A percentile compares a stretch with the other conserved stretches of the same genome.
Evolutionary conservation across 192 early-diverging fungal species (phyloP).

Genomic region (Podila epicladia): DNA sequence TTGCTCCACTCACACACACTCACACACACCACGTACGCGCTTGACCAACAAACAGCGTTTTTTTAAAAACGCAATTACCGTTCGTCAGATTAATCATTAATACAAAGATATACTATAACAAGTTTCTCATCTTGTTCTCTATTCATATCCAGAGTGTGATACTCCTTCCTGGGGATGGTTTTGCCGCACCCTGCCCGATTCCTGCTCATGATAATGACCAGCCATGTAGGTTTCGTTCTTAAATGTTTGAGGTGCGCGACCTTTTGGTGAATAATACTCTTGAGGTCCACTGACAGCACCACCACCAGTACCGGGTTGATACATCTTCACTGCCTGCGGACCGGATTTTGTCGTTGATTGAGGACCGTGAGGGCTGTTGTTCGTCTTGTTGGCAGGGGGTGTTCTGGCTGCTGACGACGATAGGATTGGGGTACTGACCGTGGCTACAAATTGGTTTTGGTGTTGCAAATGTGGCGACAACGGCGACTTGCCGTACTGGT

Average conservation of each 20-base stretch:
- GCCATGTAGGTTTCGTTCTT: background rate
- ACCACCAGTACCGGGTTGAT: background rate
- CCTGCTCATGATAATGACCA: background rate
- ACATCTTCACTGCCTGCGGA: conserved; percentile 1
- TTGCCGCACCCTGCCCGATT: conserved; percentile 5
- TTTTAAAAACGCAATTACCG: too few relatives aligned
- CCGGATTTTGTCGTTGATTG: background rate
- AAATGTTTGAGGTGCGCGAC: conserved; percentile 8
- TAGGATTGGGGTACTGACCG: background rate
- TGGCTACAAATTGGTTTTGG: background rate
- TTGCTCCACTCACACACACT: too few relatives aligned
- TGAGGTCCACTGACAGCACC: background rate
- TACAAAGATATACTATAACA: too few relatives aligned
- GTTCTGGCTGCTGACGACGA: background rate
- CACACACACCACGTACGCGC: too few relatives aligned
- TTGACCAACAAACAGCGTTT: too few relatives aligned
- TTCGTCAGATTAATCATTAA: too few relatives aligned
- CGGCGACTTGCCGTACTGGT: too few relatives aligned
- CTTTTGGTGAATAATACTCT: conserved; percentile 5
- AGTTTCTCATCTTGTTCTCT: too few relatives aligned
- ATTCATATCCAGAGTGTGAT: background rate
- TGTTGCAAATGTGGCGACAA: background rate
- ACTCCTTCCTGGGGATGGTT: conserved; percentile 13
- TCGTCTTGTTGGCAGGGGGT: background rate
- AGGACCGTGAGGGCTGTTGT: background rate